Evolutionary conservation across 805 yeast species (phyloP), one percentile per base, ranked within the genome.

Genomic region (Saccharomycopsis malanga): DNA sequence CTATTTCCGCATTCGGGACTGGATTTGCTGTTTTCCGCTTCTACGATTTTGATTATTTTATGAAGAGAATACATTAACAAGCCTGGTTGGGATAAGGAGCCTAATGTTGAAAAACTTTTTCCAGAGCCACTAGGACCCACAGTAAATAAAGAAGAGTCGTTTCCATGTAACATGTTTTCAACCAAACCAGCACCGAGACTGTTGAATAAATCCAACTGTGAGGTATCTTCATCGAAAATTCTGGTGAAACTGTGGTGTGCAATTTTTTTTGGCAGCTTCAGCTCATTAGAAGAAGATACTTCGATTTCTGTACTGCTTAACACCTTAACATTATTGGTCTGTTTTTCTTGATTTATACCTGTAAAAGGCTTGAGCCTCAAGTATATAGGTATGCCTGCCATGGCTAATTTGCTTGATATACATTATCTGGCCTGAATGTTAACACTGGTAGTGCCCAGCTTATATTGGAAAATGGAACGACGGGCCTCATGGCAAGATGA

Each of bases 61-160:
- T 60, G 69, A 51, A 56, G 61, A 5, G 53, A 65, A 57, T 59
- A 66, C 42, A 58, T 66, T 46, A 63, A 59, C 40, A 71, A 53
- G 3, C 75, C 75, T 5, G 72, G 69, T 27, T 61, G 59, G 2
- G 58, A 49, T 6, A 46, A 58, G 48, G 61, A 60, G 24, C 72
- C 69, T 46, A 68, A 62, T 3, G 69, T 55, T 1, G 73, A 60
- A 48, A 58, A 64, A 10, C 66, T 61, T 53, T 76, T 76, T 2
- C 81, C 81, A 3, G 76, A 67, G 27, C 74, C 74, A 1, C 79
- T 70, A 22, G 81, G 74, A 0, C 82, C 82, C 55, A 76, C 56
- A 0, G 78, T 68, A 53, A 76, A 71, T 25, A 74, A 52, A 9
- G 70, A 58, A 15, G 71, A 65, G 53, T 76, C 79, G 18, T 63